These are phyloP conservation scores for Hypomyces rosellus DNA, from an alignment of 2,329 filamentous ascomycete genomes.

Conservation along the genomic window DNA sequence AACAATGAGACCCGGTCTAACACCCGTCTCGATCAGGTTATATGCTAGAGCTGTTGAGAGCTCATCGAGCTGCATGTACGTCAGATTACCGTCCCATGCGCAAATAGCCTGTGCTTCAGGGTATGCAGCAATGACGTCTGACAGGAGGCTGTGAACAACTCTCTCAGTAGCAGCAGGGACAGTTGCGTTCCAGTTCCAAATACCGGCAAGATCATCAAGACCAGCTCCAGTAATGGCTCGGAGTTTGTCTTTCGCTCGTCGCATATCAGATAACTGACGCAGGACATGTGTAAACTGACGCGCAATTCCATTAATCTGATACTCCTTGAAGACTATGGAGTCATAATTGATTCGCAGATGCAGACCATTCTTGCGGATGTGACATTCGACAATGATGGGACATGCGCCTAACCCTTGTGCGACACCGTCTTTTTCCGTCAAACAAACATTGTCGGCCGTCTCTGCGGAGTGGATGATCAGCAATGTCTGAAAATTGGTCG, in stretches of 20 bases:
- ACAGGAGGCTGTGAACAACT: too few species aligned
- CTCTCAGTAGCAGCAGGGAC: not conserved
- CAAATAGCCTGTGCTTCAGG: constrained; percentile 6
- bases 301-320: constrained; percentile 1
- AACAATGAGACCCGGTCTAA: constrained; percentile 18
- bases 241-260: not conserved
- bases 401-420: constrained; percentile 1
- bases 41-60: constrained; percentile 7
- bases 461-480: constrained; percentile 9
- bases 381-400: constrained; percentile 7
- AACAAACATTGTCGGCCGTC: not conserved
- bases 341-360: constrained; percentile 2
- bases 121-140: too few species aligned
- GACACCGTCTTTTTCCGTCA: too few species aligned
- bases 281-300: constrained; percentile 8
- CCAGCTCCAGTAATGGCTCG: constrained; percentile 2
- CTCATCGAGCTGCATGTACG: constrained; percentile 14
- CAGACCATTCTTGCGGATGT: constrained; percentile 3
- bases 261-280: constrained; percentile 1
- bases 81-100: constrained; percentile 16
- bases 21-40: constrained; percentile 11
- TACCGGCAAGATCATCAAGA: constrained; percentile 6
- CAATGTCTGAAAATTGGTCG: constrained; percentile 4
- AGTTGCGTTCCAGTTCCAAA: not conserved
- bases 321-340: not conserved